Evolutionary conservation across 192 early-diverging fungal genomes (phyloP).

Genomic region (Spizellomyces punctatus): DNA sequence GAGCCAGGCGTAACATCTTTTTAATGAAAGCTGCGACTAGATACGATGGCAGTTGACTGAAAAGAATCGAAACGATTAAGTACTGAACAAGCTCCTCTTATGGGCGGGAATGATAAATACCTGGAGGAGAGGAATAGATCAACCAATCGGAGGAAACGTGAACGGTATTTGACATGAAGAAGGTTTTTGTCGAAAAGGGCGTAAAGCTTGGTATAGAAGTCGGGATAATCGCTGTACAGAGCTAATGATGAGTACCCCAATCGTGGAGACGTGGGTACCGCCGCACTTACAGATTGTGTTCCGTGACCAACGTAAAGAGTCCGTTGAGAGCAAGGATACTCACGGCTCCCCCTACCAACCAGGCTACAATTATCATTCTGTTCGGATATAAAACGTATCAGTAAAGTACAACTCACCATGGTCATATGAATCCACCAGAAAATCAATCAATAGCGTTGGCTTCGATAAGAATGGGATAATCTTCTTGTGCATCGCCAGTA

Average conservation of each 20-base stretch:
- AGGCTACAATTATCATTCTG: background rate
- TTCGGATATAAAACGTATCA: too few species aligned
- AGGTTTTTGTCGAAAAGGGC: constrained; percentile 85
- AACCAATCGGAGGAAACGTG: constrained; percentile 90
- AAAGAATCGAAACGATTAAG: background rate
- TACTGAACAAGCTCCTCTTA: background rate
- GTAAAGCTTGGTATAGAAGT: constrained; percentile 96
- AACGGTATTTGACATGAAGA: constrained; percentile 92
- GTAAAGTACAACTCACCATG: constrained; percentile 44
- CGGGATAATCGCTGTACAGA: constrained; percentile 84
- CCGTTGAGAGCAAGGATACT: constrained; percentile 94
- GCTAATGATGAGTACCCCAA: background rate
- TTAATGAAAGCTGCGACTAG: constrained; percentile 94
- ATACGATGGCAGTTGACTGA: constrained; percentile 82
- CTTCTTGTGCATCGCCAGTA: constrained; percentile 82
- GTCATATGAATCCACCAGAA: constrained; percentile 89
- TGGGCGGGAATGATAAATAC: constrained; percentile 37
- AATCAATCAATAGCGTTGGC: constrained; percentile 86
- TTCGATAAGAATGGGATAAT: constrained; percentile 86
- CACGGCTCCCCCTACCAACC: constrained; percentile 72
- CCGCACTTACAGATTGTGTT: constrained; percentile 84
- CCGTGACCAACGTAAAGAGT: constrained; percentile 91
- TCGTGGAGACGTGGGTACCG: background rate
- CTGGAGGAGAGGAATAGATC: constrained; percentile 87
- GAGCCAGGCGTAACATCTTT: constrained; percentile 78